Percentiles rank a stretch among this genome's conserved stretches.
Conservation (phyloP, 208 protist genomes). For the Crithidia mellificae region DNA sequence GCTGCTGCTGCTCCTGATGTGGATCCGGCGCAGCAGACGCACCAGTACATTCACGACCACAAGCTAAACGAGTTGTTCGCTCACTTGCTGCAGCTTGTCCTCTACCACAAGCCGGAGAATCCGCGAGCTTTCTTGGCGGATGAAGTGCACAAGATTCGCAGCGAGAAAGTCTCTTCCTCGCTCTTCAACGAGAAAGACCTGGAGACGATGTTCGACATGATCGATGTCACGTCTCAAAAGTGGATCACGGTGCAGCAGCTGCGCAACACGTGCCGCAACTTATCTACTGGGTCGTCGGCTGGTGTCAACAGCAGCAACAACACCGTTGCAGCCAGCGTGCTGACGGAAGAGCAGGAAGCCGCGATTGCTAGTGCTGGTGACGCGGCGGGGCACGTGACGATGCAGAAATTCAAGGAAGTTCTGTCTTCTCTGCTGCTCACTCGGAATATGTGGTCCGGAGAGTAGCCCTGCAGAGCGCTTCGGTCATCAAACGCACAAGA, state of each 20-base stretch:
- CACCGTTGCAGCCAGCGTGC: conserved; percentile 12
- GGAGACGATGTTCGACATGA: conserved; percentile 92
- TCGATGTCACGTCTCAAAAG: conserved; percentile 87
- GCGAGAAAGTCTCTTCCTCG: conserved; percentile 59
- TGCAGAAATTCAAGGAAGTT: conserved; percentile 87
- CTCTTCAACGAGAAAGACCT: conserved; percentile 88
- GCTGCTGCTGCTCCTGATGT: conserved; percentile 15
- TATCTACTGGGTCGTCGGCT: conserved; percentile 49
- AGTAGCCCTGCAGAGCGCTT: too few species aligned
- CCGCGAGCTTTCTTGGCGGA: conserved; percentile 75
- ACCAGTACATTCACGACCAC: conserved; percentile 79
- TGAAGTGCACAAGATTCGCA: conserved; percentile 74
- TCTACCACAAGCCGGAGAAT: conserved; percentile 82
- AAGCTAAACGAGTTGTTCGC: conserved; percentile 85
- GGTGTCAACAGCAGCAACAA: background rate
- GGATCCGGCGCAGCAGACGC: conserved; percentile 40
- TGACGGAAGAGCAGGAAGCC: conserved; percentile 54
- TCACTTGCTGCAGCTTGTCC: conserved; percentile 85
- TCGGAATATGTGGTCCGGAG: conserved; percentile 59
- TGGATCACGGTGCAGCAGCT: conserved; percentile 85
- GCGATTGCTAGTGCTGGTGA: conserved; percentile 72
- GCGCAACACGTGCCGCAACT: conserved; percentile 85
- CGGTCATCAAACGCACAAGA: too few species aligned
- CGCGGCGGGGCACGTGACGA: conserved; percentile 66
- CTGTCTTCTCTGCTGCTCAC: conserved; percentile 67